Conservation (phyloP, 2,329 filamentous ascomycete genomes). For the Penicillium sp. region DNA sequence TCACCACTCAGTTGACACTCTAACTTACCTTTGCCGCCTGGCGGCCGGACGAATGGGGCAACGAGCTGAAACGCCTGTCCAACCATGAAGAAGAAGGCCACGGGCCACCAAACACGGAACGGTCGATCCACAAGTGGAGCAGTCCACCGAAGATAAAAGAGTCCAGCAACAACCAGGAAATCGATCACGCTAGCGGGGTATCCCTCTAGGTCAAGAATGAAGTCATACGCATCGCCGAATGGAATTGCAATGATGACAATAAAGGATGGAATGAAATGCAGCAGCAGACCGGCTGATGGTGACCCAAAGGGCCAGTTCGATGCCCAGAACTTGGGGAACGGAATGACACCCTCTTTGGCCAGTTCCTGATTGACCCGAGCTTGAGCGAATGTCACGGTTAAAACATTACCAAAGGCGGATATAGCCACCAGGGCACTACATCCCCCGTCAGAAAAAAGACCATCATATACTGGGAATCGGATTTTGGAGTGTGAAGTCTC, state of each 20-base stretch:
- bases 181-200: constrained; percentile 35
- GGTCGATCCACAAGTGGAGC: constrained; percentile 46
- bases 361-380: constrained; percentile 66
- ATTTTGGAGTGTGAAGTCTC: constrained; percentile 19
- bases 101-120: constrained; percentile 38
- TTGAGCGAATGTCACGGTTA: constrained; percentile 68
- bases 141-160: constrained; percentile 42
- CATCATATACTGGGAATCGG: too few species aligned
- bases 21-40: constrained; percentile 41
- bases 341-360: constrained; percentile 65
- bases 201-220: constrained; percentile 33
- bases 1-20: not conserved
- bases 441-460: not conserved
- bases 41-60: constrained; percentile 55
- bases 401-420: constrained; percentile 67
- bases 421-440: constrained; percentile 66
- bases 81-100: constrained; percentile 56
- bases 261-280: constrained; percentile 64
- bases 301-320: constrained; percentile 65
- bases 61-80: constrained; percentile 63
- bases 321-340: constrained; percentile 63
- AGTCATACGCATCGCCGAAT: constrained; percentile 46
- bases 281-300: constrained; percentile 60
- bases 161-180: constrained; percentile 29
- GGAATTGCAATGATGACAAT: constrained; percentile 68